Evolutionary conservation across 1,284 basidiomycete genomes (phyloP), one percentile per base, ranked within the genome.

Genomic region (Cryptococcus jaspeensis): DNA sequence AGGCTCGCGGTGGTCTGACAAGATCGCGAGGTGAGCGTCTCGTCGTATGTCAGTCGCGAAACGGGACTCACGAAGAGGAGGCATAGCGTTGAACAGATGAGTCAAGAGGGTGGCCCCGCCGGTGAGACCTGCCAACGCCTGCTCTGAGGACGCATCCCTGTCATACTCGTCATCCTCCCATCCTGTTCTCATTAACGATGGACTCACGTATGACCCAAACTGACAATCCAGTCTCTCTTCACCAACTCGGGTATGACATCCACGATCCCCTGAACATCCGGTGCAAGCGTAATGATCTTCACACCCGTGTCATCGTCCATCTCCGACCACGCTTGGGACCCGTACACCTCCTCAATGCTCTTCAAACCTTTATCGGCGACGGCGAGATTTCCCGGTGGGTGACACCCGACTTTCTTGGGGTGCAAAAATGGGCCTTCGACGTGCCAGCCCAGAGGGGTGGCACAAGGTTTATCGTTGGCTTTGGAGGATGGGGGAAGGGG

Each of bases 401-500:
- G 91, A 1, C 88, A 89, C 5, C 91, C 91, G 53, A 88, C 85
- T 71, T 84, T 58, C 82, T 78, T 58, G 86, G 87, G 68, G 52
- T 67, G 62, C 37, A 94, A 81, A 80, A 94, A 95, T 0, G 92
- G 92, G 0, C 92, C 92, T 75, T 94, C 92, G 32, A 84, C 88
- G 66, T 94, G 91, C 85, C 88, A 94, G 18, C 91, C 91, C 15
- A 94, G 82, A 22, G 38, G 36, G 15, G 39, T 47, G 22, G 45
- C 11, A 8, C 5, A 20, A 25, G 13, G 92, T 81, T 2, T 87
- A 76, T 50, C 87, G 25, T 42, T 55, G 2, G 54, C 41, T 9
- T 32, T 9, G 28, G 28, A 32, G 28, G 28, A 32, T 9, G 4
- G 28, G 8, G 58, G 25, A 0, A 43, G 53, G 28, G 28, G 9